Evolutionary conservation across 2,329 filamentous ascomycete species (phyloP), one percentile per base, ranked within the genome.

Genomic region (Aspergillus eucalypticola): DNA sequence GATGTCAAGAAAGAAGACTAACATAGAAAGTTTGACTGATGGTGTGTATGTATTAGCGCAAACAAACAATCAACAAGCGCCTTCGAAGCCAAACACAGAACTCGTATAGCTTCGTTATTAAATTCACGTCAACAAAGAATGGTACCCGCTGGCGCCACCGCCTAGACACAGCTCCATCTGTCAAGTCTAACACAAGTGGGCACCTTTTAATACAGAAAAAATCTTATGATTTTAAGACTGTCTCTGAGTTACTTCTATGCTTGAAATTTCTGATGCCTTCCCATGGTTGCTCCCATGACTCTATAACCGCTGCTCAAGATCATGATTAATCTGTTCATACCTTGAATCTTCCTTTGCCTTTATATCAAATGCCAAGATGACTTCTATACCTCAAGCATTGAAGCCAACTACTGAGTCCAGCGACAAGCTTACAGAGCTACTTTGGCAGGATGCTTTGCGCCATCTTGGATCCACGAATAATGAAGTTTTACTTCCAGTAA

Each of bases 391-490:
- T 48, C 58, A 59, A 21, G 53, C 55, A 19, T 63, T 61, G 52
- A 66, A 65, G 32, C 44, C 60, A 21, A 44, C 48, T 44, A 49
- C 54, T 39, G 61, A 64, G 15, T 59, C 63, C 2, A 51, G 57
- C 15, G 67, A 67, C 56, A 66, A 63, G 29, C 53, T 67, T 44
- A 69, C 64, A 38, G 67, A 69, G 62, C 61, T 64, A 2, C 56
- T 69, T 54, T 75, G 73, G 73, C 66, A 73, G 44, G 69, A 74
- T 66, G 68, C 69, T 54, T 55, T 71, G 53, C 65, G 64, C 32
- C 66, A 74, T 54, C 65, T 75, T 25, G 50, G 63, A 29, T 64
- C 63, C 29, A 74, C 70, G 46, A 72, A 74, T 50, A 71, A 72
- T 35, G 67, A 74, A 54, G 65, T 75, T 32, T 61, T 74, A 41